Conservation (phyloP, 495 filamentous ascomycete species). For the Hypoxylon fuscum region DNA sequence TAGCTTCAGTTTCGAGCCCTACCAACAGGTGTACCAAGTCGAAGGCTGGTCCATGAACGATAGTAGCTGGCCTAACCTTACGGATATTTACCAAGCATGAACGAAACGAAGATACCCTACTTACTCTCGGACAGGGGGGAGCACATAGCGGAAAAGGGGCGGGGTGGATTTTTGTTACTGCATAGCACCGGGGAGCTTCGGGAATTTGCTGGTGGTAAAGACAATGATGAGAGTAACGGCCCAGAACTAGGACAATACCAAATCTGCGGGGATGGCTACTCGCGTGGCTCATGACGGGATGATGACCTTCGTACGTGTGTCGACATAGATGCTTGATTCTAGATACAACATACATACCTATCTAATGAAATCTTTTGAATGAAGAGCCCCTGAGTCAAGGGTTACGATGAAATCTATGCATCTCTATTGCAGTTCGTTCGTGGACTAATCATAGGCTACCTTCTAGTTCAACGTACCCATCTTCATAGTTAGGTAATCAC, state of each 20-base stretch:
- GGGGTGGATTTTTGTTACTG: slow-evolving; percentile 3
- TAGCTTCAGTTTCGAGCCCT: slow-evolving; percentile 28
- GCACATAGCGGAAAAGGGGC: slow-evolving; percentile 5
- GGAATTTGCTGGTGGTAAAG: slow-evolving; percentile 19
- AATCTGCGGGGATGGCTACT: background rate
- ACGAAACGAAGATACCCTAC: slow-evolving; percentile 2
- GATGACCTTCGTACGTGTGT: background rate
- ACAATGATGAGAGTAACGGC: background rate
- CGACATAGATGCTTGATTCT: background rate
- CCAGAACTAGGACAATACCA: background rate
- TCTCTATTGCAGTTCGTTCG: no score
- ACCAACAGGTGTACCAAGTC: slow-evolving; percentile 32
- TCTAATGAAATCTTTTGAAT: background rate
- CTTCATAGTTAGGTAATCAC: no score
- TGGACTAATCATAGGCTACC: no score
- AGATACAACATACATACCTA: background rate
- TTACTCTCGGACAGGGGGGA: background rate
- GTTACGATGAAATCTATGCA: background rate
- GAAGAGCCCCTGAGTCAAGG: background rate
- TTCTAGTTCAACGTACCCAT: no score
- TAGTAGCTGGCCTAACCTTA: slow-evolving; percentile 28
- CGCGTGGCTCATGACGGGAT: slow-evolving; percentile 3
- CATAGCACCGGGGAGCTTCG: slow-evolving; percentile 24
- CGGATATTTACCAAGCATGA: slow-evolving; percentile 37
- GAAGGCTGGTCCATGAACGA: slow-evolving; percentile 30